These are phyloP conservation scores for Stereocaulon alpinum DNA, from an alignment of 495 filamentous ascomycete genomes.

Conservation along the genomic window DNA sequence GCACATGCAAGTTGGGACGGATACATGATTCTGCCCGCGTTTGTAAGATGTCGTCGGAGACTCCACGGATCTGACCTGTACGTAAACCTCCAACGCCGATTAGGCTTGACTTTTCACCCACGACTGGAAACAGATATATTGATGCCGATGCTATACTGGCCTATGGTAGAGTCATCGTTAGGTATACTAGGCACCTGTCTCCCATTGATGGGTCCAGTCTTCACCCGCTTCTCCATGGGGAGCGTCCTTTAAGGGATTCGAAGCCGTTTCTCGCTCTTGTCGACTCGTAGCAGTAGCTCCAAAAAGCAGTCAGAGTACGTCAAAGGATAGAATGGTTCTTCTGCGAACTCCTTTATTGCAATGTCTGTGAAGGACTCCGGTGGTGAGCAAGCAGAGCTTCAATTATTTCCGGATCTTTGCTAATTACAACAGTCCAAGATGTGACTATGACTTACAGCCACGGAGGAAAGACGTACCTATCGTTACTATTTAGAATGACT, in stretches of 20 bases:
- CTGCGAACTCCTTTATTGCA: neutral
- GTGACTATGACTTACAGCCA: too few species aligned
- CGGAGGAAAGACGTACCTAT: too few species aligned
- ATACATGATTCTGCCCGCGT: neutral
- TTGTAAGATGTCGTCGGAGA: neutral
- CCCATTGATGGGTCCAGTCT: neutral
- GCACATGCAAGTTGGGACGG: slow-evolving; percentile 1
- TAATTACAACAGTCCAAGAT: too few species aligned
- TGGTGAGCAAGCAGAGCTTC: too few species aligned
- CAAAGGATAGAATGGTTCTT: too few species aligned
- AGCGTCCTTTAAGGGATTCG: neutral
- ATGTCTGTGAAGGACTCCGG: neutral
- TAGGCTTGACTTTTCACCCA: neutral
- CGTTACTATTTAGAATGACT: too few species aligned
- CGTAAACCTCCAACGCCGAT: neutral
- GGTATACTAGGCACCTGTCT: slow-evolving; percentile 7
- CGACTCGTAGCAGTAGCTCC: neutral
- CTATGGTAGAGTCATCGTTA: neutral
- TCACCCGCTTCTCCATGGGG: neutral
- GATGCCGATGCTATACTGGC: neutral
- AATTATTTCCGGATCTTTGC: too few species aligned
- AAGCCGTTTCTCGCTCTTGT: neutral
- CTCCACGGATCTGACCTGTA: neutral
- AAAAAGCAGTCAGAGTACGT: neutral
- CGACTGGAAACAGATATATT: neutral